phyloP scores from a whole-genome alignment of 2,329 filamentous ascomycete species.

The Aureobasidium zeae region DNA sequence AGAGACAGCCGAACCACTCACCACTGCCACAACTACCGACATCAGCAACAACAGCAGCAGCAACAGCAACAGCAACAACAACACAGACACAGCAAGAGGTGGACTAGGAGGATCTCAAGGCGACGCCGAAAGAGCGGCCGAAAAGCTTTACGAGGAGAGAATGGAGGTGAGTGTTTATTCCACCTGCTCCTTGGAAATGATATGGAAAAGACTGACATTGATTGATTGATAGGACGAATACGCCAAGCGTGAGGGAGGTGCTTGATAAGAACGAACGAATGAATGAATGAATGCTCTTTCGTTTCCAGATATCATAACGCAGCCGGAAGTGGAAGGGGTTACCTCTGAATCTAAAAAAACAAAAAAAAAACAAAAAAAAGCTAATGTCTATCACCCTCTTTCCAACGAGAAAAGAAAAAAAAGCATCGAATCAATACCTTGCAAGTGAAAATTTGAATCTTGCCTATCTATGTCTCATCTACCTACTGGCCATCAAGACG shows the following conservation, averaged over 20 bases:
- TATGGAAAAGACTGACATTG: background rate
- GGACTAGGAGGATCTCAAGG: constrained; percentile 9
- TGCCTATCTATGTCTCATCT: background rate
- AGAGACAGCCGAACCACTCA: constrained; percentile 1
- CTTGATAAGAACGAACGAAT: background rate
- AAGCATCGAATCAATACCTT: background rate
- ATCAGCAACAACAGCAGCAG: constrained; percentile 4
- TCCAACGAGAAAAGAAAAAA: too few relatives aligned
- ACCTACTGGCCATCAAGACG: constrained; percentile 28
- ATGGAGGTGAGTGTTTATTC: constrained; percentile 1
- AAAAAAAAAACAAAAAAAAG: too few relatives aligned
- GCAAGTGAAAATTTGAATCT: too few relatives aligned
- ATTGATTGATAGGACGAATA: constrained; percentile 3
- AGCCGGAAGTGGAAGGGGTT: too few relatives aligned
- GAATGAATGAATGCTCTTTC: too few relatives aligned
- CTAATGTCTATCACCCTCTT: too few relatives aligned
- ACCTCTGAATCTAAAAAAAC: too few relatives aligned
- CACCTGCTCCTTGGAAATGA: background rate
- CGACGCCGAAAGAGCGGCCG: constrained; percentile 5
- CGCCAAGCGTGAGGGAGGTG: constrained; percentile 12
- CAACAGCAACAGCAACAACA: background rate
- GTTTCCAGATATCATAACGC: too few relatives aligned
- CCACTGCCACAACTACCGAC: background rate
- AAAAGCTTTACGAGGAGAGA: constrained; percentile 16
- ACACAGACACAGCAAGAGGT: constrained; percentile 6